Conservation (phyloP, 169 alveolate species). For the Babesia sp. region DNA sequence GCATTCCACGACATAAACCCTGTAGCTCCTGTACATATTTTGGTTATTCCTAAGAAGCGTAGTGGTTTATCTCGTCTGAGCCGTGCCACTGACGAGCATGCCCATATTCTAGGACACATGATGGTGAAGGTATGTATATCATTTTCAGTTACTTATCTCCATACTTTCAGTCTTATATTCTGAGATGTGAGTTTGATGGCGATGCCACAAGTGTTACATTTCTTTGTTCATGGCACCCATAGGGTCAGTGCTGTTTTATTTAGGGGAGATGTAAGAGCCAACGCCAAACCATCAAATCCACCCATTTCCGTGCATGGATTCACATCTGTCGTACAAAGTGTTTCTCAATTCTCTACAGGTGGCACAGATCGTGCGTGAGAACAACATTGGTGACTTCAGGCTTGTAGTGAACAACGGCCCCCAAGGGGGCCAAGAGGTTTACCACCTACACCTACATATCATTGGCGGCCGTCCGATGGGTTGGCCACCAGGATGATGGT, state of each 20-base stretch:
- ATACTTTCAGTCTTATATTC: no score
- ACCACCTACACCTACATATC: constrained; percentile 87
- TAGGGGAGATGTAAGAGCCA: no score
- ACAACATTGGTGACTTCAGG: constrained; percentile 87
- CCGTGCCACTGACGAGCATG: constrained; percentile 84
- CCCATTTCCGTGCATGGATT: no score
- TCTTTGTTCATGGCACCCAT: no score
- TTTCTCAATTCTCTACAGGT: constrained; percentile 46
- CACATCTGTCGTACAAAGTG: no score
- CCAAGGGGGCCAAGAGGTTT: constrained; percentile 88
- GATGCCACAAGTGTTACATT: no score
- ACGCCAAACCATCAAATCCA: no score
- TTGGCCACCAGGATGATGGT: constrained; percentile 88
- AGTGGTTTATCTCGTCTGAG: constrained; percentile 85
- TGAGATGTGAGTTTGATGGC: no score
- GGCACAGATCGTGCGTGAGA: constrained; percentile 81
- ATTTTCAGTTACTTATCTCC: background rate
- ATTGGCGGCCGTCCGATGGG: constrained; percentile 79
- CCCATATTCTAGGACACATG: constrained; percentile 86
- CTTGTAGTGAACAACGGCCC: constrained; percentile 91
- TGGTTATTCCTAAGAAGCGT: constrained; percentile 88
- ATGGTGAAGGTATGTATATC: constrained; percentile 74
- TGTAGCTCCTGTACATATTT: constrained; percentile 89
- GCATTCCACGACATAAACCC: constrained; percentile 92
- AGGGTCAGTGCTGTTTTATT: no score